Evolutionary conservation across 2,329 filamentous ascomycete genomes (phyloP).

Genomic region (Uncinocarpus reesii): DNA sequence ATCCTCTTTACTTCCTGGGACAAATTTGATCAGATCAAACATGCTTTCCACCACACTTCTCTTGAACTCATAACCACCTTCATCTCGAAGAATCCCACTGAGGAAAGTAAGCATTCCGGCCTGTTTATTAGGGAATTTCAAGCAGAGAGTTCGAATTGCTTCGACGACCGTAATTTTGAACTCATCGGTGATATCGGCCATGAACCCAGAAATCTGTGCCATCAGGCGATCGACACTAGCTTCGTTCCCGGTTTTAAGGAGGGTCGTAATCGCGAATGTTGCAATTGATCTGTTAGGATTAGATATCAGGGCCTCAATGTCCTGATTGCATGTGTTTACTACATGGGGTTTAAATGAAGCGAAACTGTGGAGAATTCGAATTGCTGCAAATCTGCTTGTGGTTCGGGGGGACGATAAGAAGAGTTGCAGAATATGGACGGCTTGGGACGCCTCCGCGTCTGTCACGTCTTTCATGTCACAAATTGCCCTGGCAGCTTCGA

Average conservation of each 20-base stretch:
- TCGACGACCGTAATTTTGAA: conserved; percentile 99
- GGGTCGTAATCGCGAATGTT: conserved; percentile 94
- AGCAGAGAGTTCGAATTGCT: conserved; percentile 86
- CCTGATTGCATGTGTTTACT: conserved; percentile 87
- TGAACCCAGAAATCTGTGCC: conserved; percentile 97
- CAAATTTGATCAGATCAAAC: conserved; percentile 98
- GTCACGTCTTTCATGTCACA: conserved; percentile 89
- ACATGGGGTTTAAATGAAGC: conserved; percentile 92
- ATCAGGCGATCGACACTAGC: conserved; percentile 92
- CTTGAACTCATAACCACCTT: conserved; percentile 98
- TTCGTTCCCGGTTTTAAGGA: conserved; percentile 97
- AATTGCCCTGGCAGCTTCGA: conserved; percentile 96
- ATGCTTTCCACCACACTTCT: conserved; percentile 95
- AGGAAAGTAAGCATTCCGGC: conserved; percentile 96
- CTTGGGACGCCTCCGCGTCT: conserved; percentile 81
- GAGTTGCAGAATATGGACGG: conserved; percentile 87
- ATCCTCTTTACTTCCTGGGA: conserved; percentile 71
- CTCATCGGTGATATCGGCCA: conserved; percentile 98
- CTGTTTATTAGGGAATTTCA: conserved; percentile 98
- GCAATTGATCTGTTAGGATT: conserved; percentile 96
- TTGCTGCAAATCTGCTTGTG: conserved; percentile 94
- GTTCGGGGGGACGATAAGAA: conserved; percentile 93
- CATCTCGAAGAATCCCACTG: conserved; percentile 89
- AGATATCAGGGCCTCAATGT: conserved; percentile 92
- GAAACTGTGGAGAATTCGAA: conserved; percentile 91